Percentiles rank a stretch among this genome's conserved stretches.
These are phyloP conservation scores for Fistulifera solaris DNA, from an alignment of 108 stramenopile species.

Conservation along the genomic window DNA sequence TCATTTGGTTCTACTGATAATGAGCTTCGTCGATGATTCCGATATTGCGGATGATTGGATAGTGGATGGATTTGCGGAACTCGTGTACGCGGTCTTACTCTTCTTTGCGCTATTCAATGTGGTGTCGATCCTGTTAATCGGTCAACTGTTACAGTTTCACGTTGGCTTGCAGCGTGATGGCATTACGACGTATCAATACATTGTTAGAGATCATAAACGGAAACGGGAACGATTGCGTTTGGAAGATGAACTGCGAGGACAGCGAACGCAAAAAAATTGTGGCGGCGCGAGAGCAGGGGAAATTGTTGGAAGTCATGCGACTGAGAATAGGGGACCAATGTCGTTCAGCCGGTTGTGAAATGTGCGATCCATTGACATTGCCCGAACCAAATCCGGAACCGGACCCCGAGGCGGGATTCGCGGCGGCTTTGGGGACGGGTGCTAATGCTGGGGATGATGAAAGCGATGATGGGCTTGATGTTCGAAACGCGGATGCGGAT, in stretches of 20 bases:
- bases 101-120: conserved; percentile 41
- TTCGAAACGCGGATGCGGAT: no score
- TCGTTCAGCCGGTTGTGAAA: conserved; percentile 2
- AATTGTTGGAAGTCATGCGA: neutral
- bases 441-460: neutral
- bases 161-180: conserved; percentile 44
- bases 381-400: conserved; percentile 1
- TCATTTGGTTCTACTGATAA: conserved; percentile 19
- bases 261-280: conserved; percentile 16
- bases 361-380: conserved; percentile 4
- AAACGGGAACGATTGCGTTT: conserved; percentile 34
- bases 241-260: conserved; percentile 28
- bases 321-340: conserved; percentile 1
- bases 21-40: conserved; percentile 24
- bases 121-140: conserved; percentile 29
- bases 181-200: conserved; percentile 86
- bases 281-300: conserved; percentile 1
- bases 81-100: conserved; percentile 26
- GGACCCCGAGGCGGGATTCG: conserved; percentile 2
- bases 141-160: conserved; percentile 79
- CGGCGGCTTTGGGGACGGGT: conserved; percentile 4
- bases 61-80: neutral
- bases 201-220: conserved; percentile 46
- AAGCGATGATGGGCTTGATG: no score
- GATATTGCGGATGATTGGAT: conserved; percentile 36